These are phyloP conservation scores for Chrysoporthe puriensis DNA, from an alignment of 2,329 filamentous ascomycete species.

Conservation along the genomic window DNA sequence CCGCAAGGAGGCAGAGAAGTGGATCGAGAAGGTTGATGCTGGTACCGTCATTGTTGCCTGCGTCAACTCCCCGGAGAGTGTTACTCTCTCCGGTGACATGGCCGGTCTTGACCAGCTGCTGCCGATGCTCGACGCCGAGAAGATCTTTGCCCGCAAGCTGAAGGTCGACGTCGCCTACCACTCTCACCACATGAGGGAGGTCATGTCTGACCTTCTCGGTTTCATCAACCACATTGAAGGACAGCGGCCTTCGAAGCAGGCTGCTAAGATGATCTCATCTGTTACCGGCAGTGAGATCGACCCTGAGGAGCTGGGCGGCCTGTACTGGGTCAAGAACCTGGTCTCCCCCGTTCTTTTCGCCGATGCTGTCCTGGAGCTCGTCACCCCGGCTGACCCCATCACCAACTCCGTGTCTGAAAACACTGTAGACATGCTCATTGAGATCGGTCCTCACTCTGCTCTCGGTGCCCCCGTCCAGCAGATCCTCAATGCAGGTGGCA, in stretches of 20 bases:
- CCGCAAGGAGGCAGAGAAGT: slow-evolving; percentile 20
- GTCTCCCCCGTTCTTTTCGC: slow-evolving; percentile 24
- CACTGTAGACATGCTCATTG: slow-evolving; percentile 38
- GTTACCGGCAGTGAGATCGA: slow-evolving; percentile 23
- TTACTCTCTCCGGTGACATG: slow-evolving; percentile 41
- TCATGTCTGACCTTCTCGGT: slow-evolving; percentile 38
- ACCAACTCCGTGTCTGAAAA: slow-evolving; percentile 24
- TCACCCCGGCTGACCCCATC: slow-evolving; percentile 27
- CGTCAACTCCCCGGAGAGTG: slow-evolving; percentile 35
- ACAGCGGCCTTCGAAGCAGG: slow-evolving; percentile 19
- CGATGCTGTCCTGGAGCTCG: slow-evolving; percentile 24
- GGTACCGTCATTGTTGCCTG: slow-evolving; percentile 25
- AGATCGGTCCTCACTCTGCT: slow-evolving; percentile 37
- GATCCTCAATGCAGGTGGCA: slow-evolving; percentile 33
- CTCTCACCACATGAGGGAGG: slow-evolving; percentile 28
- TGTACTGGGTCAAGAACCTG: slow-evolving; percentile 29
- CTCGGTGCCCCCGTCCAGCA: slow-evolving; percentile 38
- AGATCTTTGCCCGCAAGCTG: slow-evolving; percentile 35
- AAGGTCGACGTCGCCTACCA: slow-evolving; percentile 31
- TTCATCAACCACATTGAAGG: slow-evolving; percentile 34
- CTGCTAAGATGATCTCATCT: slow-evolving; percentile 23
- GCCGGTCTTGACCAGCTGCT: slow-evolving; percentile 35
- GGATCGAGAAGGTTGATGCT: slow-evolving; percentile 19
- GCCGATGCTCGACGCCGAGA: slow-evolving; percentile 25
- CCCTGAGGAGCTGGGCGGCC: slow-evolving; percentile 31